phyloP scores from a whole-genome alignment of 2,329 filamentous ascomycete genomes.

The Penicillium sp. region DNA sequence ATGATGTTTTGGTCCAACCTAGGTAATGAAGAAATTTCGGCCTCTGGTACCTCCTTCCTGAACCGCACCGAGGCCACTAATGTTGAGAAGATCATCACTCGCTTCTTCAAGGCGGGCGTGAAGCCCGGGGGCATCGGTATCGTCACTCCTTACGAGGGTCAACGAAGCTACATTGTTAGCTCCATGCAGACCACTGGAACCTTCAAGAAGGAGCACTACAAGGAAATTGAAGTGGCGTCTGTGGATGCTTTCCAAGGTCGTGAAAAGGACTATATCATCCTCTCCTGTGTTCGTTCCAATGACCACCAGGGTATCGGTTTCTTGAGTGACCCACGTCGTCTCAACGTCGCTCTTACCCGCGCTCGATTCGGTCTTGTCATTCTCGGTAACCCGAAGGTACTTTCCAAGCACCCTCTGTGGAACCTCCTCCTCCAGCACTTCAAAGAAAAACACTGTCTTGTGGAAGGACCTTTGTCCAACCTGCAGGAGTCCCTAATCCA shows the following conservation, averaged over 20 bases:
- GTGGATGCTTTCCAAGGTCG: slow-evolving; percentile 98
- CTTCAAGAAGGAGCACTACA: slow-evolving; percentile 98
- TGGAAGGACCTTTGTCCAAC: slow-evolving; percentile 92
- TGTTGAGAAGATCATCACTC: slow-evolving; percentile 96
- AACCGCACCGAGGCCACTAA: slow-evolving; percentile 97
- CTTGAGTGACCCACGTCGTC: slow-evolving; percentile 92
- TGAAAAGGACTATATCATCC: slow-evolving; percentile 98
- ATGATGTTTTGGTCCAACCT: slow-evolving; percentile 99
- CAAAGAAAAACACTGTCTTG: slow-evolving; percentile 93
- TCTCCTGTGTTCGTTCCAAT: slow-evolving; percentile 97
- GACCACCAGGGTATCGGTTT: slow-evolving; percentile 99
- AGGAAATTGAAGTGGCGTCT: slow-evolving; percentile 96
- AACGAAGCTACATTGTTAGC: slow-evolving; percentile 96
- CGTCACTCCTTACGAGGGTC: slow-evolving; percentile 97
- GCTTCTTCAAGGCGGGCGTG: slow-evolving; percentile 99
- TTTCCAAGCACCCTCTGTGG: slow-evolving; percentile 98
- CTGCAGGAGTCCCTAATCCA: slow-evolving; percentile 94
- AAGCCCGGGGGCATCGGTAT: slow-evolving; percentile 91
- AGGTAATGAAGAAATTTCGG: slow-evolving; percentile 96
- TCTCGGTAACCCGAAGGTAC: slow-evolving; percentile 93
- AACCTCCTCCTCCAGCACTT: slow-evolving; percentile 93
- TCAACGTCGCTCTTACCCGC: slow-evolving; percentile 95
- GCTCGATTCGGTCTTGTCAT: slow-evolving; percentile 97
- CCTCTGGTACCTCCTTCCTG: slow-evolving; percentile 94
- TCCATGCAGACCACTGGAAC: slow-evolving; percentile 99